Base-by-base conservation (phyloP, 371 early-diverging fungal genomes). In the Encephalitozoon romaleae region DNA sequence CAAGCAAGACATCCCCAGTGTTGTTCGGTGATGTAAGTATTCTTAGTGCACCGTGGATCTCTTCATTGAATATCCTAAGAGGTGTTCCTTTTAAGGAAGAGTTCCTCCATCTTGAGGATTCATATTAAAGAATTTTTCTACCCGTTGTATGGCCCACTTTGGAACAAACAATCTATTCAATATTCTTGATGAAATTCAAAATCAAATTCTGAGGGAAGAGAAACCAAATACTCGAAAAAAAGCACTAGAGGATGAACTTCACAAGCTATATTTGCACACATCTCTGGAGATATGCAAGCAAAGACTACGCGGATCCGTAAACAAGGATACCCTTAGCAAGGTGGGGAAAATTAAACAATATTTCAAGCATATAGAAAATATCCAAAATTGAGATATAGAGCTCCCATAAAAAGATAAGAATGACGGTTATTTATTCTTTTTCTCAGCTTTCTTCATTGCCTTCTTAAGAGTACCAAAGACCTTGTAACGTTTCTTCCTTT, bases 401-500 rank as follows among this genome's bases (percentile, higher is more conserved):
- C 5, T 18, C 11, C 55, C n/a, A 23, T n/a, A 28, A 15, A 59
- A 34, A 34, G 30, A 34, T 59, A 59, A 30, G 25, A 67, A 47
- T 47, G 49, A 18, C 41, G 39, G 59, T 74, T 64, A 68, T 70
- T 83, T 70, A 68, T 76, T 78, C 74, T 75, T 79, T 70, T 73
- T 81, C 34, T 54, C 69, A 6, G 79, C 82, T 69, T 81, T 84
- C 72, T 74, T 76, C 74, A 73, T 70, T 51, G 64, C 67, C 21
- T 78, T 75, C 69, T 53, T 75, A 9, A 78, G 28, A 45, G 84
- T 81, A 64, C 84, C 84, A 73, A 81, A 79, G 45, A 79, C 80
- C 78, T 84, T 84, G 59, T 72, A 70, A 52, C 59, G 73, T 72
- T 84, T 81, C 74, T 78, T 82, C 69, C 82, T 79, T 32, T 77